phyloP scores from a whole-genome alignment of 2,329 filamentous ascomycete genomes.

The Sporothrix phasma region DNA sequence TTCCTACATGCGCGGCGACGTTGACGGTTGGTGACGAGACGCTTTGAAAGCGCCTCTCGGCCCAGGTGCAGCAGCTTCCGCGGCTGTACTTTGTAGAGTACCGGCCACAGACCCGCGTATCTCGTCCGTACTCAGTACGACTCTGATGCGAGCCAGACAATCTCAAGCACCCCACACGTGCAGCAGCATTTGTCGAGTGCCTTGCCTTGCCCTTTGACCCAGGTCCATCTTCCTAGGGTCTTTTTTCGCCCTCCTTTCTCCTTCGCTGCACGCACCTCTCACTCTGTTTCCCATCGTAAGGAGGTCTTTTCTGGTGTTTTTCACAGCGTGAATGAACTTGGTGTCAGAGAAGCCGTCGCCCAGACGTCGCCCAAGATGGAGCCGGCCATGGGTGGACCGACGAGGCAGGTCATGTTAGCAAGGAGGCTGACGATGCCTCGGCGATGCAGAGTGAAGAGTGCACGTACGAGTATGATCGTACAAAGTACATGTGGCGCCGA shows the following conservation, averaged over 20 bases:
- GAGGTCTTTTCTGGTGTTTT: no score
- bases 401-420: slow-evolving; percentile 41
- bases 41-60: slow-evolving; percentile 2
- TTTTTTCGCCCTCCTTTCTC: background rate
- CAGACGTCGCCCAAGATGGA: slow-evolving; percentile 30
- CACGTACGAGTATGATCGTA: no score
- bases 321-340: slow-evolving; percentile 26
- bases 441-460: no score
- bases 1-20: no score
- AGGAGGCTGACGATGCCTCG: slow-evolving; percentile 32
- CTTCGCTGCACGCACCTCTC: background rate
- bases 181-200: background rate
- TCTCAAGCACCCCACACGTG: background rate
- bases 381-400: slow-evolving; percentile 41
- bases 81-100: no score
- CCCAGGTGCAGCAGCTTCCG: background rate
- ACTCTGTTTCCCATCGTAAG: no score
- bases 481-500: no score
- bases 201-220: background rate
- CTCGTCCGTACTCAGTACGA: no score
- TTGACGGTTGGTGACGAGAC: background rate
- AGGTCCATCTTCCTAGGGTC: no score
- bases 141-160: background rate
- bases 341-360: slow-evolving; percentile 21
- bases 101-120: no score